Evolutionary conservation across 2,329 filamentous ascomycete species (phyloP).

Genomic region (Pyricularia grisea): DNA sequence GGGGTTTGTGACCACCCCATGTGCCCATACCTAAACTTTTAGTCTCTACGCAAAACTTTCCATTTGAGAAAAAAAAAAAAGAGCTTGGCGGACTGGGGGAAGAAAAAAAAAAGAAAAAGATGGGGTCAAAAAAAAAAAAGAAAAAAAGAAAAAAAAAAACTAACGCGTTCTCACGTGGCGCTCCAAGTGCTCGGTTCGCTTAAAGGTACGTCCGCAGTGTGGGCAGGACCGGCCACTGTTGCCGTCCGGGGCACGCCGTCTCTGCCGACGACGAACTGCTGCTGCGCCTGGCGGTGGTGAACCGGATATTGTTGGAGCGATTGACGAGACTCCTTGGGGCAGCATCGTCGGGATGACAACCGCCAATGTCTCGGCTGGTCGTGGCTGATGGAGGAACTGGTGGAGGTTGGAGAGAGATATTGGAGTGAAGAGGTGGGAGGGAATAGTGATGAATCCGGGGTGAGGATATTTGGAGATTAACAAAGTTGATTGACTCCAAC

Average conservation of each 20-base stretch:
- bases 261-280: slow-evolving; percentile 10
- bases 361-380: not conserved
- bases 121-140: no score
- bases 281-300: slow-evolving; percentile 8
- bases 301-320: slow-evolving; percentile 8
- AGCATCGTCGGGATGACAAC: not conserved
- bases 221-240: slow-evolving; percentile 20
- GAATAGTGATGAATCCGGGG: no score
- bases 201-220: slow-evolving; percentile 32
- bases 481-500: not conserved
- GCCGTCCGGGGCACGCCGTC: slow-evolving; percentile 9
- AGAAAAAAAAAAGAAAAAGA: not conserved
- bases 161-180: slow-evolving; percentile 35
- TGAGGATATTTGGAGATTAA: not conserved
- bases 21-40: not conserved
- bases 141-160: slow-evolving; percentile 11
- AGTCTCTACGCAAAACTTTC: not conserved
- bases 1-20: not conserved
- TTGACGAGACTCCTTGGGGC: not conserved
- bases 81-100: not conserved
- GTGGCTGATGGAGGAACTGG: not conserved
- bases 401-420: not conserved
- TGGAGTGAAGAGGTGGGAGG: not conserved
- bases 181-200: slow-evolving; percentile 35
- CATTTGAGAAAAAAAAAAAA: no score